Evolutionary conservation across 2,329 filamentous ascomycete species (phyloP).

Genomic region (Cucurbitaria berberidis): DNA sequence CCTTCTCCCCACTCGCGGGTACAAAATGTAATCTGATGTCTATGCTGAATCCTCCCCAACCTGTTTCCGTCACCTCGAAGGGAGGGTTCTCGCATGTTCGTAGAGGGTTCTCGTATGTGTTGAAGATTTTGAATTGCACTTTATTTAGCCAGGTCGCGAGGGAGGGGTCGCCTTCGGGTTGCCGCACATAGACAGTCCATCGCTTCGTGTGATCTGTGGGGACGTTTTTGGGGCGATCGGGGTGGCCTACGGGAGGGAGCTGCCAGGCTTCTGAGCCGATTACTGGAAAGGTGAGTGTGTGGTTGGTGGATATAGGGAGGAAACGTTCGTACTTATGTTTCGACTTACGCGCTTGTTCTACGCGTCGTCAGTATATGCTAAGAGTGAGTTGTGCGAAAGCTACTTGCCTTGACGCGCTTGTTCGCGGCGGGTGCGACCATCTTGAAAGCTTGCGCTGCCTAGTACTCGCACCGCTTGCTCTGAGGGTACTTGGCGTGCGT

Average conservation of each 20-base stretch:
- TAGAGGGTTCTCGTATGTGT: slow-evolving; percentile 90
- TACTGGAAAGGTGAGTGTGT: slow-evolving; percentile 45
- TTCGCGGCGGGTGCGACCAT: slow-evolving; percentile 63
- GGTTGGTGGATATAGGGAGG: neutral
- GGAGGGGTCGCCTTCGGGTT: slow-evolving; percentile 81
- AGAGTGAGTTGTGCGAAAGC: neutral
- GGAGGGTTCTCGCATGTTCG: slow-evolving; percentile 76
- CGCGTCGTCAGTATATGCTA: slow-evolving; percentile 21
- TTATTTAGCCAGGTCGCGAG: slow-evolving; percentile 96
- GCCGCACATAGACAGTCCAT: slow-evolving; percentile 93
- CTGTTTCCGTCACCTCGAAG: slow-evolving; percentile 89
- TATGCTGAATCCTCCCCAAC: slow-evolving; percentile 98
- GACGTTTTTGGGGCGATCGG: slow-evolving; percentile 66
- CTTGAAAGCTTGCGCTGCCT: slow-evolving; percentile 13
- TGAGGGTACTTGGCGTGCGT: no score
- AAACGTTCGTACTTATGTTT: slow-evolving; percentile 41
- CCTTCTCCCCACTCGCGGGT: slow-evolving; percentile 86
- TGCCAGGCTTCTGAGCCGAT: slow-evolving; percentile 58
- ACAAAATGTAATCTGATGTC: slow-evolving; percentile 94
- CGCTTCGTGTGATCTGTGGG: slow-evolving; percentile 94
- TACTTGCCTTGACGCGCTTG: slow-evolving; percentile 57
- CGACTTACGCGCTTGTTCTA: slow-evolving; percentile 51
- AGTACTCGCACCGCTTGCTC: neutral
- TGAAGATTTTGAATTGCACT: slow-evolving; percentile 97
- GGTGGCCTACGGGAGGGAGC: slow-evolving; percentile 74